A percentile compares a stretch with the other conserved stretches of the same genome.
These are phyloP conservation scores for Barnettozyma vustinii DNA, from an alignment of 805 yeast species.

Conservation along the genomic window DNA sequence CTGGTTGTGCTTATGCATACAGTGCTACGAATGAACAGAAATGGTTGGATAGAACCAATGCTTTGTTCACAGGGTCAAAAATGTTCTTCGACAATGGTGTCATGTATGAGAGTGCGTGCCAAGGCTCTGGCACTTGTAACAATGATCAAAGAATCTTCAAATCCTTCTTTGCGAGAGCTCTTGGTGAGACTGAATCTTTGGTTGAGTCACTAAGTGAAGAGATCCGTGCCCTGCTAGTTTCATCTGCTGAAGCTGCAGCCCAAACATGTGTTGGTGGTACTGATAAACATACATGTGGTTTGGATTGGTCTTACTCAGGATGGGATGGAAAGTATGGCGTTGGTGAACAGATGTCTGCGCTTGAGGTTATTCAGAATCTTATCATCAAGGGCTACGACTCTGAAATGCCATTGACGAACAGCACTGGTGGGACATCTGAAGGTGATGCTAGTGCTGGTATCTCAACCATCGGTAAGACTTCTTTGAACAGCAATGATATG, in stretches of 20 bases:
- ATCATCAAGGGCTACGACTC: conserved; percentile 35
- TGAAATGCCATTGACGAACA: conserved; percentile 41
- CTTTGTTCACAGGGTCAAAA: conserved; percentile 40
- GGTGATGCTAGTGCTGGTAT: conserved; percentile 54
- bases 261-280: conserved; percentile 66
- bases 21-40: conserved; percentile 46
- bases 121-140: conserved; percentile 45
- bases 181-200: conserved; percentile 52
- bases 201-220: conserved; percentile 42
- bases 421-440: conserved; percentile 47
- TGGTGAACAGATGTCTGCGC: conserved; percentile 75
- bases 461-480: conserved; percentile 32
- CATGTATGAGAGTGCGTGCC: conserved; percentile 62
- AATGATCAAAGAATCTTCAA: conserved; percentile 75
- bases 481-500: conserved; percentile 30
- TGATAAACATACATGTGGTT: conserved; percentile 75
- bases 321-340: conserved; percentile 68
- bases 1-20: conserved; percentile 69
- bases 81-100: conserved; percentile 44
- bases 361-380: conserved; percentile 54
- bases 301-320: conserved; percentile 51
- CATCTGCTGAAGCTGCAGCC: conserved; percentile 66
- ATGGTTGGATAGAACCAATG: conserved; percentile 46
- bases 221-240: conserved; percentile 36
- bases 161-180: conserved; percentile 59